These are phyloP conservation scores for Candida sp. DNA, from an alignment of 1,139 yeast species.

Conservation along the genomic window DNA sequence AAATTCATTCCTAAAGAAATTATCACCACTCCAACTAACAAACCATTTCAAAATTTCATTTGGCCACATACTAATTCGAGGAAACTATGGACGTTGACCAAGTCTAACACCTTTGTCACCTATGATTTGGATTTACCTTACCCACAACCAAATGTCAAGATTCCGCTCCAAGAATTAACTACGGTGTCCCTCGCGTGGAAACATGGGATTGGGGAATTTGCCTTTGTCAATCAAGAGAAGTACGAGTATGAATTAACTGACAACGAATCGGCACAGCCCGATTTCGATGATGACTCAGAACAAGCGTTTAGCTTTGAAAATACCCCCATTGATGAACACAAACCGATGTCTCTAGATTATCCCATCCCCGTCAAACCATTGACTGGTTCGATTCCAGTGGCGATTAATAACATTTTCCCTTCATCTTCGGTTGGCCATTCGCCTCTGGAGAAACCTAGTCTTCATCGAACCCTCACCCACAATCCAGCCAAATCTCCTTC, in stretches of 20 bases:
- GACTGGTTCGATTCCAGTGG: conserved; percentile 19
- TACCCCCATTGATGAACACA: conserved; percentile 2
- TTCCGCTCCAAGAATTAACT: conserved; percentile 53
- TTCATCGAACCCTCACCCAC: conserved; percentile 19
- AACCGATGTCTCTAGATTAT: neutral
- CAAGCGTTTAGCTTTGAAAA: conserved; percentile 2
- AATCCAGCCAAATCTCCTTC: conserved; percentile 16
- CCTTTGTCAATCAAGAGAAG: conserved; percentile 52
- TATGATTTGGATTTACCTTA: conserved; percentile 45
- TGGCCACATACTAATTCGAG: conserved; percentile 35
- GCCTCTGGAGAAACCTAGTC: conserved; percentile 23
- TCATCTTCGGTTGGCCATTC: conserved; percentile 18
- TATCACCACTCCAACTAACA: conserved; percentile 51
- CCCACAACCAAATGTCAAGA: conserved; percentile 31
- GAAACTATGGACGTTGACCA: conserved; percentile 40
- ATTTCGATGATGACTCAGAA: conserved; percentile 1
- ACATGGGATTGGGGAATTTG: conserved; percentile 41
- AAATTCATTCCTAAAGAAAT: conserved; percentile 74
- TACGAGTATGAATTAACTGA: conserved; percentile 34
- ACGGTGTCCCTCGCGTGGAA: conserved; percentile 57
- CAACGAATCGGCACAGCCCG: conserved; percentile 1
- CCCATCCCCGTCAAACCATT: conserved; percentile 2
- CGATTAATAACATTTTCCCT: conserved; percentile 6
- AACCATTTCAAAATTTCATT: conserved; percentile 41
- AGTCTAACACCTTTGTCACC: conserved; percentile 49